phyloP scores from a whole-genome alignment of 1,284 basidiomycete genomes.

The Puccinia novopanici region DNA sequence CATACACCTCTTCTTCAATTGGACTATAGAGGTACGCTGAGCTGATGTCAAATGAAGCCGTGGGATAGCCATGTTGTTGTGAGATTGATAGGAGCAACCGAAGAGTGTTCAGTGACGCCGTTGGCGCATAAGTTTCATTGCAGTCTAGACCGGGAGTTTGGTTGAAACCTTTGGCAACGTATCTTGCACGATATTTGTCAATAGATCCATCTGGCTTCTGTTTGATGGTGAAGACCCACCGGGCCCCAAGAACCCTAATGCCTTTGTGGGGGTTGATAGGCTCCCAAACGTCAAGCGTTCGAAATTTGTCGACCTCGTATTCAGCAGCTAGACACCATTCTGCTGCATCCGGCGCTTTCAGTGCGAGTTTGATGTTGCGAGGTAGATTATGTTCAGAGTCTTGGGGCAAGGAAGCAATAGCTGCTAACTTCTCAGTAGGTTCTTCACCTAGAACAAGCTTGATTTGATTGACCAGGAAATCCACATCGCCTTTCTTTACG shows the following conservation, averaged over 20 bases:
- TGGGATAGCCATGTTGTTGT: neutral
- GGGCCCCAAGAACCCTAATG: neutral
- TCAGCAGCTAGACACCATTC: no score
- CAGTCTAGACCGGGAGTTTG: neutral
- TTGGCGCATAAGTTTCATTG: constrained; percentile 22
- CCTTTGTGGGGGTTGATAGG: neutral
- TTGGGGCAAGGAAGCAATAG: no score
- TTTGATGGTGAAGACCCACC: constrained; percentile 5
- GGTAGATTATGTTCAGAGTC: no score
- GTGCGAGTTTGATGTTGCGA: no score
- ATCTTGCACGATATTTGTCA: neutral
- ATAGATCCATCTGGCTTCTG: neutral
- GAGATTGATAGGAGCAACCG: neutral
- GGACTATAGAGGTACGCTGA: constrained; percentile 23
- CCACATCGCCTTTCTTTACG: neutral
- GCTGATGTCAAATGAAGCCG: neutral
- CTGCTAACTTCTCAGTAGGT: neutral
- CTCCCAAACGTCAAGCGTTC: neutral
- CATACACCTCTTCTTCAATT: neutral
- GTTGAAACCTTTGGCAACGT: constrained; percentile 19
- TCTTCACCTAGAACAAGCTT: neutral
- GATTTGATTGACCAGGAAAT: neutral
- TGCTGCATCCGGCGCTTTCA: no score
- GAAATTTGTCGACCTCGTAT: neutral
- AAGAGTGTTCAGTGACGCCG: neutral